Evolutionary conservation across 768 basidiomycete genomes (phyloP), one percentile per base, ranked within the genome.

Genomic region (Trametes cinnabarina): DNA sequence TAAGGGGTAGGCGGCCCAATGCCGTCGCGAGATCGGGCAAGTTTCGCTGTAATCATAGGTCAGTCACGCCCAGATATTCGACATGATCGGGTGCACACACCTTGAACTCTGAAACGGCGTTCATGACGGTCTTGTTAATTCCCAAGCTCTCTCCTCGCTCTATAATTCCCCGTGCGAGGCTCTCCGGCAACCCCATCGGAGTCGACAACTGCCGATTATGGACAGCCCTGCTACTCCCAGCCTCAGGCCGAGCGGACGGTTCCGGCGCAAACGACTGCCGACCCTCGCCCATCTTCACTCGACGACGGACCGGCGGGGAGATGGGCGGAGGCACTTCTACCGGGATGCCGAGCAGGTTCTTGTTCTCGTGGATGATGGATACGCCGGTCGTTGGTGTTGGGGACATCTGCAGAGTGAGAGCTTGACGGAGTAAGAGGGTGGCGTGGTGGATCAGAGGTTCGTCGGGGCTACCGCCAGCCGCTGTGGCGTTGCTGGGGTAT

Each of bases 61-160:
- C 40, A 35, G 30, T 32, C 28, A 42, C 22, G 5, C 7, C 30
- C 30, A 32, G 30, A 32, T 12, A 12, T 12, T 11, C 20, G 30
- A 51, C 32, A 46, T 34, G 3, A 28, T n/a, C n/a, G n/a, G n/a
- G n/a, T 41, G 34, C 5, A 66, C 81, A 65, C 64, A 90, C 94
- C 72, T 82, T 85, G 39, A 89, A 72, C 70, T 91, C 91, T 5
- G 86, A 82, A 3, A 93, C 86, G 0, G 90, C 90, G 68, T 80
- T 89, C 82, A 88, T 83, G 19, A 92, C 74, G 0, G 88, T 89
- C 72, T 85, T 90, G 70, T 92, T 92, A 58, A 92, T 88, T n/a
- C 90, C 88, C 26, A 92, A 73, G 58, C 82, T 88, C 73, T 92
- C 90, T 25, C 89, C 84, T 19, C 84, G 78, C 68, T 93, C 90